Evolutionary conservation across 441 rosid genomes (phyloP).

Genomic region (Pelargonium fulgidum): DNA sequence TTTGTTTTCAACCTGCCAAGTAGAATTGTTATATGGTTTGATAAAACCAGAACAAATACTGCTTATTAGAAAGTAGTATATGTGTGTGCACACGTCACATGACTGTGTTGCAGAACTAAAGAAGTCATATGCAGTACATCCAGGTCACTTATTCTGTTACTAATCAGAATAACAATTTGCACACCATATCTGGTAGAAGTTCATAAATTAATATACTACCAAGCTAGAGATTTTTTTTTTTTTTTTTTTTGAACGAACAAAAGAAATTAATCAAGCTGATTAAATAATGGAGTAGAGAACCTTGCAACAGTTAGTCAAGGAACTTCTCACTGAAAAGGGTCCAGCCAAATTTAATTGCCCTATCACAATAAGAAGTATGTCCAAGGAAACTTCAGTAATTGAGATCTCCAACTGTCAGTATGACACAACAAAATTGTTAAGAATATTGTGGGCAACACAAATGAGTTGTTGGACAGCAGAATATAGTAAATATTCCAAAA

Average conservation of each 20-base stretch:
- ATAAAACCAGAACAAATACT: conserved; percentile 13
- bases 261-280: conserved; percentile 11
- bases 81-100: conserved; percentile 4
- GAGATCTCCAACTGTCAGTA: conserved; percentile 64
- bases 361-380: conserved; percentile 67
- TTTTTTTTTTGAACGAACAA: no score
- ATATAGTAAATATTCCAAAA: conserved; percentile 12
- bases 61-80: conserved; percentile 1
- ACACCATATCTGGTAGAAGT: conserved; percentile 6
- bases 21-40: conserved; percentile 18
- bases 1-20: conserved; percentile 75
- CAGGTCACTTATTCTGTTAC: background rate
- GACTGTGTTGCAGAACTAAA: conserved; percentile 8
- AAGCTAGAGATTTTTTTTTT: no score
- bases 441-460: conserved; percentile 4
- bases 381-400: conserved; percentile 74
- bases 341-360: conserved; percentile 85
- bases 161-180: background rate
- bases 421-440: conserved; percentile 23
- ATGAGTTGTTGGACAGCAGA: conserved; percentile 21
- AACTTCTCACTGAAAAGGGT: conserved; percentile 68
- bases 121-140: conserved; percentile 3
- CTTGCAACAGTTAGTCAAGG: conserved; percentile 79
- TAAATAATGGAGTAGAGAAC: conserved; percentile 30
- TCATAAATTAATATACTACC: background rate